Conservation (phyloP, 2,329 filamentous ascomycete genomes). For the Phoma herbarum region DNA sequence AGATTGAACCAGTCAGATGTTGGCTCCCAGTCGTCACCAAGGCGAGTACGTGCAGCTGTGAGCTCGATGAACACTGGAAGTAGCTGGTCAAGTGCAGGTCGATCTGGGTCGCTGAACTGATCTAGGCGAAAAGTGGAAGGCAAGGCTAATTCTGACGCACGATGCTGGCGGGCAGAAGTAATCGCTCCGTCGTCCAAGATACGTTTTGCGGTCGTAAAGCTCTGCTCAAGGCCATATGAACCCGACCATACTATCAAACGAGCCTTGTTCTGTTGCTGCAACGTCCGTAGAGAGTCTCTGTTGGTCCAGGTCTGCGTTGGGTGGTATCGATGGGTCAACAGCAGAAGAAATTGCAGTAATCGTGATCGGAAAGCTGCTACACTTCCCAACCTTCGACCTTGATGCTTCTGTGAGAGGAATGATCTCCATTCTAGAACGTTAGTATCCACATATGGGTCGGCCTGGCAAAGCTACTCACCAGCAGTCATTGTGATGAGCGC, state of each 20-base stretch:
- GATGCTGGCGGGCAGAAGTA: slow-evolving; percentile 29
- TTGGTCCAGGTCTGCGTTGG: slow-evolving; percentile 52
- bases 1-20: slow-evolving; percentile 57
- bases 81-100: slow-evolving; percentile 51
- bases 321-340: slow-evolving; percentile 56
- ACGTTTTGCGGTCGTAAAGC: slow-evolving; percentile 22
- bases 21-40: slow-evolving; percentile 46
- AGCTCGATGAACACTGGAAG: slow-evolving; percentile 60
- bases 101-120: slow-evolving; percentile 46
- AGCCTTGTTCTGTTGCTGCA: slow-evolving; percentile 50
- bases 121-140: slow-evolving; percentile 30
- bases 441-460: neutral
- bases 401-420: slow-evolving; percentile 54
- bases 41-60: slow-evolving; percentile 54
- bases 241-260: slow-evolving; percentile 33
- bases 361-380: slow-evolving; percentile 59
- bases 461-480: slow-evolving; percentile 29
- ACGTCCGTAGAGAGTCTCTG: slow-evolving; percentile 42
- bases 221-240: slow-evolving; percentile 31
- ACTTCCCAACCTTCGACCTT: slow-evolving; percentile 43
- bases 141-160: slow-evolving; percentile 39
- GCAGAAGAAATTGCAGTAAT: slow-evolving; percentile 57
- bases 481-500: slow-evolving; percentile 47
- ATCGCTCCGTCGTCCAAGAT: neutral
- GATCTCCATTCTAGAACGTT: slow-evolving; percentile 52